Conservation (phyloP, 257 asterid species). For the Knoxia roxburghii region DNA sequence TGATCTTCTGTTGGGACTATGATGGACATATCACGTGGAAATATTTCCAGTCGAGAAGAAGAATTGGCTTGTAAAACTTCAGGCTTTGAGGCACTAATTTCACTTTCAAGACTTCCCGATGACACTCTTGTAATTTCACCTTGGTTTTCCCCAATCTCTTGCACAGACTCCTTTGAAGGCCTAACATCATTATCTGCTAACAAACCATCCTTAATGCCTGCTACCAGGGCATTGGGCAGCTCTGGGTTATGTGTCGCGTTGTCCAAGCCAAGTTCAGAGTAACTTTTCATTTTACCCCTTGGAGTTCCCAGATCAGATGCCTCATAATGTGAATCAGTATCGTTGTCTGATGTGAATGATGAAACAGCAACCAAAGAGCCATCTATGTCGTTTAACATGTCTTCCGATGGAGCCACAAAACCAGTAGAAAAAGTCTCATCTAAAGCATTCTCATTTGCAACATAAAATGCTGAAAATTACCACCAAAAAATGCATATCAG, state of each 20-base stretch:
- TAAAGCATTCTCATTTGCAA: constrained; percentile 29
- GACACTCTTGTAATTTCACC: constrained; percentile 14
- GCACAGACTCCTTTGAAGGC: constrained; percentile 19
- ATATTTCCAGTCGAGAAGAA: constrained; percentile 25
- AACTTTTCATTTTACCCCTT: constrained; percentile 11
- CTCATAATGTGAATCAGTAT: constrained; percentile 31
- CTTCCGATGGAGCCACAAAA: constrained; percentile 29
- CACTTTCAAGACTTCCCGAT: constrained; percentile 20
- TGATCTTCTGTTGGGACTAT: constrained; percentile 40
- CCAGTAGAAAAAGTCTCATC: constrained; percentile 25
- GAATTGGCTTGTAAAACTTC: constrained; percentile 19
- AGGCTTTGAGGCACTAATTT: constrained; percentile 15
- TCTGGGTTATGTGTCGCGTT: constrained; percentile 22
- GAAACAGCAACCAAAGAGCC: constrained; percentile 31
- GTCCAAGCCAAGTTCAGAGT: constrained; percentile 19
- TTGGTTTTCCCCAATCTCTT: constrained; percentile 18
- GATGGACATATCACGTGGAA: constrained; percentile 22
- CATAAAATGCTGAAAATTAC: constrained; percentile 49
- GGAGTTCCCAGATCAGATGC: constrained; percentile 35
- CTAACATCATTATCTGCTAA: constrained; percentile 19
- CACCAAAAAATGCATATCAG: constrained; percentile 8
- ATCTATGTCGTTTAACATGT: constrained; percentile 30
- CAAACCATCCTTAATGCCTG: constrained; percentile 22
- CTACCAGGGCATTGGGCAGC: constrained; percentile 18
- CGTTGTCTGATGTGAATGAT: constrained; percentile 27